Evolutionary conservation across 139 green algal genomes (phyloP).

Genomic region (Chlamydomonas sphaeroides): DNA sequence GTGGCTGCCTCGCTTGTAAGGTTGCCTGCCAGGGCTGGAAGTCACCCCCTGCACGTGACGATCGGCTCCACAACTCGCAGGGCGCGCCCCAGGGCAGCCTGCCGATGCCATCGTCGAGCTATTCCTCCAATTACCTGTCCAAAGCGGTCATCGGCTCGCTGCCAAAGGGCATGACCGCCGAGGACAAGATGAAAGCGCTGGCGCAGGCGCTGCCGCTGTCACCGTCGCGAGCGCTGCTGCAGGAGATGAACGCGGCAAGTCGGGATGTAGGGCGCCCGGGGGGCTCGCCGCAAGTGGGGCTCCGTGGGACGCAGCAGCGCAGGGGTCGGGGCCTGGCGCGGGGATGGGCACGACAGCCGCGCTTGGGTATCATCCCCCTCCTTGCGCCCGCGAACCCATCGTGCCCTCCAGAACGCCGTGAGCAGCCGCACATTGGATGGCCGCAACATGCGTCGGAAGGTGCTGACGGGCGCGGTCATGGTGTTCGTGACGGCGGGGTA

Average conservation of each 20-base stretch:
- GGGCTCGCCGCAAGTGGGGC: not conserved
- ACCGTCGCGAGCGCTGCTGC: slow-evolving; percentile 52
- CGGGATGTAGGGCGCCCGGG: too few species aligned
- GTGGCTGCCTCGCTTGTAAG: slow-evolving; percentile 44
- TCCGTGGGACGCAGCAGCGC: too few species aligned
- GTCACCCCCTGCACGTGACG: slow-evolving; percentile 13
- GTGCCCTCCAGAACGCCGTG: slow-evolving; percentile 59
- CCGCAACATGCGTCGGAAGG: slow-evolving; percentile 69
- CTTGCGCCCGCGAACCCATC: too few species aligned
- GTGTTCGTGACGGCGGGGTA: slow-evolving; percentile 90
- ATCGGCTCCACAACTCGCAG: not conserved
- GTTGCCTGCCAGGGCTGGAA: too few species aligned
- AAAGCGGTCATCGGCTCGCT: slow-evolving; percentile 80
- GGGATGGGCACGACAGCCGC: not conserved
- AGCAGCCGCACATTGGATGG: slow-evolving; percentile 59
- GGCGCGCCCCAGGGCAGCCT: not conserved
- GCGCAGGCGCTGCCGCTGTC: slow-evolving; percentile 72
- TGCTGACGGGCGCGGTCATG: slow-evolving; percentile 82
- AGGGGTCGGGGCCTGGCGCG: too few species aligned
- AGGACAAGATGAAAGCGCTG: slow-evolving; percentile 65
- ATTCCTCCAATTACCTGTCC: slow-evolving; percentile 66
- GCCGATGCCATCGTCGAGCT: slow-evolving; percentile 27
- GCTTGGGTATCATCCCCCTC: not conserved
- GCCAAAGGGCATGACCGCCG: slow-evolving; percentile 68
- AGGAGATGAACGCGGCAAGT: slow-evolving; percentile 53